Evolutionary conservation across 2,329 filamentous ascomycete genomes (phyloP).

Genomic region (Aspergillus sp.): DNA sequence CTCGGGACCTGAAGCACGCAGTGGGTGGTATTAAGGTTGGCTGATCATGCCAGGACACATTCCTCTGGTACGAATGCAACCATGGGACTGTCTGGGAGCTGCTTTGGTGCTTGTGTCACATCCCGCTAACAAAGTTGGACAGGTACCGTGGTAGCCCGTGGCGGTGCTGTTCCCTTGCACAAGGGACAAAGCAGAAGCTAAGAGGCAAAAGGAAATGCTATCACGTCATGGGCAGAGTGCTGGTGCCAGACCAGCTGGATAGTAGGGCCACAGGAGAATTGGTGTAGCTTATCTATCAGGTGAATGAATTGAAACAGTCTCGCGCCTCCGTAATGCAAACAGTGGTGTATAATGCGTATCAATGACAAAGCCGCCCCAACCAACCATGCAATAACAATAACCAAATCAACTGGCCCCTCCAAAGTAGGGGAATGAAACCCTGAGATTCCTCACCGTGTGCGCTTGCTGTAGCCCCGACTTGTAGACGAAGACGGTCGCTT

Average conservation of each 20-base stretch:
- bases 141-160: neutral
- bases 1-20: neutral
- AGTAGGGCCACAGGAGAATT: neutral
- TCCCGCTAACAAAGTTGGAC: neutral
- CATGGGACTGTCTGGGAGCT: neutral
- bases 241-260: neutral
- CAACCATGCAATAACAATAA: neutral
- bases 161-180: neutral
- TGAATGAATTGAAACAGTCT: neutral
- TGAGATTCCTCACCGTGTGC: conserved; percentile 29
- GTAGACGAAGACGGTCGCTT: conserved; percentile 35
- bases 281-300: neutral
- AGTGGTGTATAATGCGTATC: neutral
- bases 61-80: neutral
- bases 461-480: conserved; percentile 33
- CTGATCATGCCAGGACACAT: neutral
- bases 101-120: neutral
- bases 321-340: neutral
- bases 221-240: neutral
- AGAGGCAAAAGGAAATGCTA: neutral
- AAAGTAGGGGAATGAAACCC: neutral
- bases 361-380: conserved; percentile 3
- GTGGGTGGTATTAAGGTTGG: neutral
- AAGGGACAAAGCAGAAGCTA: neutral
- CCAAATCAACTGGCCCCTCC: neutral